Percentiles rank a stretch among this genome's conserved stretches.
Evolutionary conservation across 805 yeast species (phyloP).

Genomic region (Lipomyces mesembrius): DNA sequence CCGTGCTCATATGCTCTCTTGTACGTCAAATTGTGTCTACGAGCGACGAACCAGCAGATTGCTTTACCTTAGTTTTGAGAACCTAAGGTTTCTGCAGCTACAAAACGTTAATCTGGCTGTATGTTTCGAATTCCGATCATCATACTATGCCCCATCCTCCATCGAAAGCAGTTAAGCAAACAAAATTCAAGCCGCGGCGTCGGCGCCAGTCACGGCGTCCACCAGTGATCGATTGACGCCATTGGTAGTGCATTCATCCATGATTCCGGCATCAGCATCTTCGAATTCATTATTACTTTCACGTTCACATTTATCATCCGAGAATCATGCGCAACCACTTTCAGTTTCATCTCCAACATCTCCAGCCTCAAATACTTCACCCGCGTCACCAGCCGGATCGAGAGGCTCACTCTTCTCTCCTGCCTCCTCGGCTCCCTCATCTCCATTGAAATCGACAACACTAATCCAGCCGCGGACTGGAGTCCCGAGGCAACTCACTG

Average conservation of each 20-base stretch:
- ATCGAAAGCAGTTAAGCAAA: not conserved
- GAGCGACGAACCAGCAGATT: conserved; percentile 31
- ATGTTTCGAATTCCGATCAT: conserved; percentile 30
- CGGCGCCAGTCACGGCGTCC: not conserved
- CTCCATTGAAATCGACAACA: not conserved
- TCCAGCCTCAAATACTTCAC: not conserved
- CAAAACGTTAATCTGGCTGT: conserved; percentile 33
- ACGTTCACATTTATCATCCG: not conserved
- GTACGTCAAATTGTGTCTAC: conserved; percentile 30
- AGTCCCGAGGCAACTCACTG: not conserved
- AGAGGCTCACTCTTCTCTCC: not conserved
- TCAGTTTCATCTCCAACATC: not conserved
- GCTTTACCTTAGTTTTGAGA: conserved; percentile 10
- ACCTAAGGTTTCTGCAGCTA: conserved; percentile 20
- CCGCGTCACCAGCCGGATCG: not conserved
- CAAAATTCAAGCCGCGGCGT: not conserved
- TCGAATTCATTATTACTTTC: not conserved
- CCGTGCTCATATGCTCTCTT: conserved; percentile 35
- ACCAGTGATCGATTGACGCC: not conserved
- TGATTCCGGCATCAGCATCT: not conserved
- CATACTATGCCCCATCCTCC: not conserved
- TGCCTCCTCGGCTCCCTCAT: conserved; percentile 1
- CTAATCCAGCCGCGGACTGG: not conserved
- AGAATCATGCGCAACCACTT: not conserved
- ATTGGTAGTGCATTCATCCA: not conserved